Evolutionary conservation across 352 stramenopile genomes (phyloP).

Genomic region (Phytopythium kandeliae): DNA sequence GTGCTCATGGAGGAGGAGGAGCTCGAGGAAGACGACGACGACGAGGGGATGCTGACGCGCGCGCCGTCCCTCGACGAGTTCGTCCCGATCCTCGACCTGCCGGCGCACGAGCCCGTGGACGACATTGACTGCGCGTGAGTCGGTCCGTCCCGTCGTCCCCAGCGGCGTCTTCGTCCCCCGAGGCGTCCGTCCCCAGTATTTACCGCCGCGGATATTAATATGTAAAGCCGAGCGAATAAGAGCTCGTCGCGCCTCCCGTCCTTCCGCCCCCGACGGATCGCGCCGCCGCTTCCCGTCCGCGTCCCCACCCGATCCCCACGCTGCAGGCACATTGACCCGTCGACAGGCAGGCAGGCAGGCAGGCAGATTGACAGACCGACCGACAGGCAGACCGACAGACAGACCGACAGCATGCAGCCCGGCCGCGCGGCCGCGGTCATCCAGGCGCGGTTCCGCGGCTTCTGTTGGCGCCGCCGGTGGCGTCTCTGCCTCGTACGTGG

Average conservation of each 20-base stretch:
- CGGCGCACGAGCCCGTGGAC: conserved; percentile 26
- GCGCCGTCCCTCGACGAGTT: conserved; percentile 25
- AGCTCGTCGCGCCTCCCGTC: neutral
- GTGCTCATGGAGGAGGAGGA: conserved; percentile 57
- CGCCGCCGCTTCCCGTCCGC: neutral
- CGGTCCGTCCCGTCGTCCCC: no score
- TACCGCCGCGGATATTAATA: conserved; percentile 1
- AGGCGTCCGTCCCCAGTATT: no score
- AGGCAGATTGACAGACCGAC: no score
- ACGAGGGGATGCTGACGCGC: neutral
- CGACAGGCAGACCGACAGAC: neutral
- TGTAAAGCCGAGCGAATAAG: neutral
- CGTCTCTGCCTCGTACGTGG: conserved; percentile 24
- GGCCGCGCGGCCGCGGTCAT: conserved; percentile 46
- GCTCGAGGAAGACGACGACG: conserved; percentile 32
- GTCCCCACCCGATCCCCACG: no score
- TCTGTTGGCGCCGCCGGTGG: conserved; percentile 23
- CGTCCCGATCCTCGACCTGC: conserved; percentile 53
- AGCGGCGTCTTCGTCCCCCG: no score
- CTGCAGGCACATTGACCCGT: no score
- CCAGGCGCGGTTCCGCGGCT: conserved; percentile 46
- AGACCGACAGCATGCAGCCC: neutral
- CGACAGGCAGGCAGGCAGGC: no score
- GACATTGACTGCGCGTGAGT: conserved; percentile 36
- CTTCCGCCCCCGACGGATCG: neutral